These are phyloP conservation scores for Dioscorea alata DNA, from an alignment of 106 monocot genomes.

Conservation along the genomic window DNA sequence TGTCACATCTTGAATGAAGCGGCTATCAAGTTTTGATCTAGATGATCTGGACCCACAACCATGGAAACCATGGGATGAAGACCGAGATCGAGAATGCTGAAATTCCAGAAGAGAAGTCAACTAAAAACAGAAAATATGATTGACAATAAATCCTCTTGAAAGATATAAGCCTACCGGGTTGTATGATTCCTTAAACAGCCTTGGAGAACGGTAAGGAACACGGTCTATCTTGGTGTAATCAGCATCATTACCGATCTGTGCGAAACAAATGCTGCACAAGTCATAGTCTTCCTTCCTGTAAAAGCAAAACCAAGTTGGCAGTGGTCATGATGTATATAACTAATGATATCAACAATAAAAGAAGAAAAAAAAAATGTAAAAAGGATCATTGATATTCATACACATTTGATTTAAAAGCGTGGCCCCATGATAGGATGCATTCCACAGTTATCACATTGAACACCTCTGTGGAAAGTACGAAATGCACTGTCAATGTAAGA, in stretches of 20 bases:
- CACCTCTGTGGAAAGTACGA: constrained; percentile 52
- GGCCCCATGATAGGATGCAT: constrained; percentile 78
- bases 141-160: too few species aligned
- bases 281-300: constrained; percentile 68
- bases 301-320: neutral
- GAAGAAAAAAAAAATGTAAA: neutral
- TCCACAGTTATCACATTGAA: constrained; percentile 80
- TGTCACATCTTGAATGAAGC: constrained; percentile 70
- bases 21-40: constrained; percentile 47
- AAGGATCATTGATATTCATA: constrained; percentile 21
- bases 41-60: constrained; percentile 14
- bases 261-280: constrained; percentile 58
- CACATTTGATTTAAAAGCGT: constrained; percentile 80
- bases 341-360: neutral
- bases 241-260: constrained; percentile 32
- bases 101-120: neutral
- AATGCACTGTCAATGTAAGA: constrained; percentile 3
- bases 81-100: constrained; percentile 11
- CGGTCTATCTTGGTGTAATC: constrained; percentile 61
- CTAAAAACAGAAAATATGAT: neutral
- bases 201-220: constrained; percentile 12
- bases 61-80: constrained; percentile 1
- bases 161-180: constrained; percentile 14
- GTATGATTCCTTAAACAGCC: constrained; percentile 14
- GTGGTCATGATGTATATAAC: neutral